Evolutionary conservation across 306 rosid genomes (phyloP).

Genomic region (Vicia sativa): DNA sequence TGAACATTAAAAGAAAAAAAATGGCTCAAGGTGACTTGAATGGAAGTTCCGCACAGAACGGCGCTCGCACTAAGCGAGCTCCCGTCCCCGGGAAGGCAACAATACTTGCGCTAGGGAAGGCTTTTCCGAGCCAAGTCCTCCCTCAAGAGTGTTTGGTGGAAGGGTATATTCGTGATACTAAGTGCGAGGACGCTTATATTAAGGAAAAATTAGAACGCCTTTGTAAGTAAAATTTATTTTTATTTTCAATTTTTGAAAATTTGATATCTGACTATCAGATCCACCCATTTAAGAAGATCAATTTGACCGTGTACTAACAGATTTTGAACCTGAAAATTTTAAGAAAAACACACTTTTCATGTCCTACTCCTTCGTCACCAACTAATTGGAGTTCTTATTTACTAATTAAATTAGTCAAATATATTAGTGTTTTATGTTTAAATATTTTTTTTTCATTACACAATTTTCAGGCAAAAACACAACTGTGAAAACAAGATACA

Average conservation of each 20-base stretch:
- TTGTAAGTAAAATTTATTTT: slow-evolving; percentile 58
- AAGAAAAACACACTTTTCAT: too few relatives aligned
- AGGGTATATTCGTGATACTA: slow-evolving; percentile 89
- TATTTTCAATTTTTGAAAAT: neutral
- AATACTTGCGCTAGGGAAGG: slow-evolving; percentile 85
- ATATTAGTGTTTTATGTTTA: too few relatives aligned
- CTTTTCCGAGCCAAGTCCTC: slow-evolving; percentile 84
- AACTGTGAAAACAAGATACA: slow-evolving; percentile 94
- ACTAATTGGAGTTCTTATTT: too few relatives aligned
- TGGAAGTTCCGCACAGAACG: slow-evolving; percentile 34
- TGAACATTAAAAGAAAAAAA: slow-evolving; percentile 8
- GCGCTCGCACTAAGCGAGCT: slow-evolving; percentile 42
- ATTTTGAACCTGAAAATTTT: too few relatives aligned
- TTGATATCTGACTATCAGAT: too few relatives aligned
- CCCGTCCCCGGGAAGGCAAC: slow-evolving; percentile 80
- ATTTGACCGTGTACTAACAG: too few relatives aligned
- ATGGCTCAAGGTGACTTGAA: slow-evolving; percentile 58
- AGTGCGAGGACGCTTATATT: slow-evolving; percentile 66
- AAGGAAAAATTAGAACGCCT: slow-evolving; percentile 89
- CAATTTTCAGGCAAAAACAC: slow-evolving; percentile 78
- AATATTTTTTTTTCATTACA: neutral
- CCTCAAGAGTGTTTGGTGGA: slow-evolving; percentile 97
- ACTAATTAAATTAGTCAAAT: too few relatives aligned
- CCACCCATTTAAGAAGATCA: too few relatives aligned
- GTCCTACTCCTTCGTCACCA: too few relatives aligned